Conservation (phyloP, 768 basidiomycete species). For the Boletus eberwhitei region DNA sequence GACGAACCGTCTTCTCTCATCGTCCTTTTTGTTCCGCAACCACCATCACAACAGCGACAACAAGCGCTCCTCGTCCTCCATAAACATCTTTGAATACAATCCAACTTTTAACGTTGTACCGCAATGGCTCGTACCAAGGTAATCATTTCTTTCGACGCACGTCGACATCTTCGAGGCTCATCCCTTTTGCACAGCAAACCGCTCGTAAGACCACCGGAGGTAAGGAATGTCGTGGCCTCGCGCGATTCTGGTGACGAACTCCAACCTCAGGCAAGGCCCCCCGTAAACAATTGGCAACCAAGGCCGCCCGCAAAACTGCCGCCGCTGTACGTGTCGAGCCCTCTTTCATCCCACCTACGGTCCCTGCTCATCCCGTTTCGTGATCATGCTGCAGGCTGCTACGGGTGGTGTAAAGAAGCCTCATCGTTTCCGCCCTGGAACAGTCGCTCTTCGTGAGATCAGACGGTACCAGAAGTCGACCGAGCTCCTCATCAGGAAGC, state of each 20-base stretch:
- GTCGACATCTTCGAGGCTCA: conserved; percentile 1
- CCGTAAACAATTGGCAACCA: conserved; percentile 93
- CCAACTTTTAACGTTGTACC: conserved; percentile 2
- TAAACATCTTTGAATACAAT: conserved; percentile 6
- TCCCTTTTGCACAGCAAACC: conserved; percentile 67
- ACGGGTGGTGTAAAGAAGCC: conserved; percentile 99
- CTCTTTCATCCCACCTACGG: not conserved
- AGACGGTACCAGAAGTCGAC: conserved; percentile 98
- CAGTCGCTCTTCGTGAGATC: conserved; percentile 99
- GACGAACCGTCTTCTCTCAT: conserved; percentile 17
- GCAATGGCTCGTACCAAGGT: conserved; percentile 90
- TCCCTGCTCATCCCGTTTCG: conserved; percentile 6
- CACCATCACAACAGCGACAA: conserved; percentile 26
- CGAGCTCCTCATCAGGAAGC: conserved; percentile 98
- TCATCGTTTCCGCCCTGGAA: conserved; percentile 95
- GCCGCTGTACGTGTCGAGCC: conserved; percentile 47
- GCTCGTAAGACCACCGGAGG: conserved; percentile 99
- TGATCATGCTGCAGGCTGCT: conserved; percentile 47
- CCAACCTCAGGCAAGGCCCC: conserved; percentile 70
- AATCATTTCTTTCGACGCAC: conserved; percentile 3
- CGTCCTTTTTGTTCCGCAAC: conserved; percentile 24
- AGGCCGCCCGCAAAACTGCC: conserved; percentile 90
- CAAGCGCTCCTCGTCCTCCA: conserved; percentile 1
- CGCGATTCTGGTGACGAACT: conserved; percentile 23
- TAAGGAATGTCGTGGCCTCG: conserved; percentile 34